Base-by-base conservation (phyloP, 208 protist genomes). In the Trypanosoma congolense region DNA sequence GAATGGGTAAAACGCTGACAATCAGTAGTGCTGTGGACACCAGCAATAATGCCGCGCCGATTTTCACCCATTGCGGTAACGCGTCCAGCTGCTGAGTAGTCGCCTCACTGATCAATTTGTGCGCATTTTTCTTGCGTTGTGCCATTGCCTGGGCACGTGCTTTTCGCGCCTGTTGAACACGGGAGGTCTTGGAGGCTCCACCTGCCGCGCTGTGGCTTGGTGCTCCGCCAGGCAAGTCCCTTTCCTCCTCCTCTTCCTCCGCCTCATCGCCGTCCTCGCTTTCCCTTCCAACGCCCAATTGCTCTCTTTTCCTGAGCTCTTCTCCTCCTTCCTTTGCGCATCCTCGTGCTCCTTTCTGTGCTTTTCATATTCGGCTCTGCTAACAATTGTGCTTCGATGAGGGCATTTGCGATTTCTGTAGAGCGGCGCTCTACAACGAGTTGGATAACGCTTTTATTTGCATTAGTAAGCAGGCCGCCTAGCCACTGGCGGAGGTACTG, bases 121-220 rank as follows among this genome's bases (percentile, higher is more conserved):
- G 8, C 21, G 10, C 9, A 22, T 46, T 16, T 38, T 54, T 65
- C 19, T 40, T 48, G 18, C 33, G n/a, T n/a, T 61, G 35, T 40
- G 35, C 19, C 14, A 19, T 2, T 65, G 56, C 53, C 44, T 62
- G 43, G 30, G 79, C 68, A 28, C 64, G 52, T 16, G 75, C 70
- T 26, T 74, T 76, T 1, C 79, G 65, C 19, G 79, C 68, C 35
- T 79, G 71, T 59, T 87, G 75, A 29, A 77, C 61, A 22, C 75
- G 60, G 2, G 72, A 79, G 21, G 58, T 50, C 40, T 12, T 12
- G 33, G 46, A 36, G 10, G 18, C 19, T 18, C 2, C n/a, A 22
- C 46, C 43, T 26, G 47, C 25, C 10, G 48, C 9, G 21, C 42
- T 24, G 9, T 19, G 12, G 42, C 42, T n/a, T 22, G 42, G n/a